phyloP scores from a whole-genome alignment of 164 flowering plant species.

The Nymphaea thermarum region DNA sequence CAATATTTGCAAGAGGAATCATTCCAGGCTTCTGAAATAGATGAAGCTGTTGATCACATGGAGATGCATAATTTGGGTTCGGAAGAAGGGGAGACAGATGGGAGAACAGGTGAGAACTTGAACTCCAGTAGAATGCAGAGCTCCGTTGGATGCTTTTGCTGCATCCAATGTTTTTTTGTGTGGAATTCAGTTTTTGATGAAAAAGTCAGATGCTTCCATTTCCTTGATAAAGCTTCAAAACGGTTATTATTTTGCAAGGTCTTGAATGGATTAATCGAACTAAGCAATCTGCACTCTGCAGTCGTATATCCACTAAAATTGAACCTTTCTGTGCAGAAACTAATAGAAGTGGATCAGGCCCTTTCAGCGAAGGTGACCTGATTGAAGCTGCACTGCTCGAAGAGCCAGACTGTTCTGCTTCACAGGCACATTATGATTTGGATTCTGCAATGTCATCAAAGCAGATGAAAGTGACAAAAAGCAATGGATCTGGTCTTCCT shows the following conservation, averaged over 20 bases:
- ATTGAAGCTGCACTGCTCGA: neutral
- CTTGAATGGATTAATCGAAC: slow-evolving; percentile 27
- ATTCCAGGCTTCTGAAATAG: neutral
- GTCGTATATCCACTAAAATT: slow-evolving; percentile 13
- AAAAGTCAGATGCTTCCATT: slow-evolving; percentile 18
- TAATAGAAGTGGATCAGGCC: slow-evolving; percentile 14
- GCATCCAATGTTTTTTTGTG: neutral
- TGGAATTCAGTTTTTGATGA: slow-evolving; percentile 1
- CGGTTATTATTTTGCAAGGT: slow-evolving; percentile 21
- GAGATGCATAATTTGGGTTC: slow-evolving; percentile 10
- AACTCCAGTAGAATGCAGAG: neutral
- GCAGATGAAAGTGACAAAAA: slow-evolving; percentile 20
- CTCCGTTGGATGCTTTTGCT: neutral
- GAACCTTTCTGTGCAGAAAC: slow-evolving; percentile 15
- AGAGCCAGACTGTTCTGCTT: slow-evolving; percentile 4
- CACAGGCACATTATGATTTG: slow-evolving; percentile 5
- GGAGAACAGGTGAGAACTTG: slow-evolving; percentile 7
- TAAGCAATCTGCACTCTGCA: neutral
- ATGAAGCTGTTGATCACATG: slow-evolving; percentile 24
- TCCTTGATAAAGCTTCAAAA: slow-evolving; percentile 26
- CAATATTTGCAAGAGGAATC: neutral
- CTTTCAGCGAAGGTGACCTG: slow-evolving; percentile 2
- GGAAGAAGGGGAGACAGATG: slow-evolving; percentile 24
- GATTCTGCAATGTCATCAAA: slow-evolving; percentile 6
- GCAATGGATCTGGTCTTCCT: slow-evolving; percentile 39